Evolutionary conservation across 1,284 basidiomycete genomes (phyloP).

Genomic region (Salmacisia buchloeana): DNA sequence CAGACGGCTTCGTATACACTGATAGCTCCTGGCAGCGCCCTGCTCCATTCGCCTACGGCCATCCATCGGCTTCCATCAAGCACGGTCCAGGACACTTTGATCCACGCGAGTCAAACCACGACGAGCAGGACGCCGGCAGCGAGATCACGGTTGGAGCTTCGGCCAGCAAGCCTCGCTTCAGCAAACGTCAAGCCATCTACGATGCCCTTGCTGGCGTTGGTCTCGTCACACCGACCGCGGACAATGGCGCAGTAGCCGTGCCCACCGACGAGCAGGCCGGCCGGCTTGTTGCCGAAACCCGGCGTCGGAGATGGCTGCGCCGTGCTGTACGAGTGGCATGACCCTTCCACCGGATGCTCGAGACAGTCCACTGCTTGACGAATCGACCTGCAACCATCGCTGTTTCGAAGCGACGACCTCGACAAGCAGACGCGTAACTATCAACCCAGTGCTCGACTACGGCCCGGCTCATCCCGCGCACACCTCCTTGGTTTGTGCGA

Average conservation of each 20-base stretch:
- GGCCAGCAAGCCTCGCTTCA: background rate
- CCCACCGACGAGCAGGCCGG: too few species aligned
- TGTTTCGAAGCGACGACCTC: too few species aligned
- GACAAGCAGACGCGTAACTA: too few species aligned
- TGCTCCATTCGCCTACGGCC: conserved; percentile 42
- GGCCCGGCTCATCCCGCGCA: conserved; percentile 40
- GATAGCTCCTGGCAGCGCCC: conserved; percentile 45
- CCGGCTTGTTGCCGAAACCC: too few species aligned
- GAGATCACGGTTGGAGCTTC: background rate
- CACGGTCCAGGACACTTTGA: background rate
- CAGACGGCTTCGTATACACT: conserved; percentile 46
- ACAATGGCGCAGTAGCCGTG: too few species aligned
- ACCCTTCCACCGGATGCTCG: too few species aligned
- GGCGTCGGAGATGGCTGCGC: too few species aligned
- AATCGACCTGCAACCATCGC: too few species aligned
- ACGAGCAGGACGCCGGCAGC: background rate
- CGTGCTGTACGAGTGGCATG: too few species aligned
- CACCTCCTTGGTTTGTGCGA: conserved; percentile 29
- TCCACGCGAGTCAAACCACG: too few species aligned
- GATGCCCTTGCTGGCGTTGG: conserved; percentile 3
- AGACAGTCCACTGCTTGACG: too few species aligned
- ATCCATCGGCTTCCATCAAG: background rate
- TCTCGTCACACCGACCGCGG: too few species aligned
- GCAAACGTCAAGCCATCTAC: background rate
- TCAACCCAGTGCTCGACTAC: conserved; percentile 42